Evolutionary conservation across 495 filamentous ascomycete species (phyloP).

Genomic region (Hyaloscypha bicolor): DNA sequence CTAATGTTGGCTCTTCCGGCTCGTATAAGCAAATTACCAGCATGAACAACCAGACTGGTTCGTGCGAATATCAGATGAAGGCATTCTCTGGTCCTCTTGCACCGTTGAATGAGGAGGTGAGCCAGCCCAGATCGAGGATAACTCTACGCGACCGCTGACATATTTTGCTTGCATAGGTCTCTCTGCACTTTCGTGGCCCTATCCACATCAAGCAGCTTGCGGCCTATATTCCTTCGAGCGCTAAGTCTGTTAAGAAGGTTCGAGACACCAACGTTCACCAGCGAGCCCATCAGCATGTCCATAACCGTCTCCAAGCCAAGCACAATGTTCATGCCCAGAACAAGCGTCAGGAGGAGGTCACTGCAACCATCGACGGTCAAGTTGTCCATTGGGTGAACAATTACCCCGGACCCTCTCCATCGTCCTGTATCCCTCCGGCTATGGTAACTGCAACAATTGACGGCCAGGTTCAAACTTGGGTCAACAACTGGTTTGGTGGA

Average conservation of each 20-base stretch:
- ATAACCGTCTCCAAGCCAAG: slow-evolving; percentile 39
- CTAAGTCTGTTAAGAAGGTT: slow-evolving; percentile 32
- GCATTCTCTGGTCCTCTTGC: slow-evolving; percentile 59
- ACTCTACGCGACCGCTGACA: neutral
- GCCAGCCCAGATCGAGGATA: slow-evolving; percentile 25
- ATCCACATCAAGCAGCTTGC: slow-evolving; percentile 63
- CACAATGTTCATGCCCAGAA: slow-evolving; percentile 19
- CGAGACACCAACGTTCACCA: slow-evolving; percentile 35
- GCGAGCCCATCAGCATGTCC: slow-evolving; percentile 36
- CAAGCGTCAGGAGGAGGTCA: slow-evolving; percentile 47
- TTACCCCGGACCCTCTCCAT: slow-evolving; percentile 45
- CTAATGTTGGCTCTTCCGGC: slow-evolving; percentile 56
- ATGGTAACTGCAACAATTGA: slow-evolving; percentile 63
- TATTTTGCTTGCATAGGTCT: slow-evolving; percentile 48
- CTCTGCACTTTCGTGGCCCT: slow-evolving; percentile 71
- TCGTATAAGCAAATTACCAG: slow-evolving; percentile 58
- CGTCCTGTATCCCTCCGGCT: slow-evolving; percentile 10
- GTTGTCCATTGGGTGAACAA: slow-evolving; percentile 66
- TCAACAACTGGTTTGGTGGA: slow-evolving; percentile 60
- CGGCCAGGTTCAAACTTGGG: slow-evolving; percentile 62
- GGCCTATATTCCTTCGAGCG: slow-evolving; percentile 53
- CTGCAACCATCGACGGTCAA: slow-evolving; percentile 64
- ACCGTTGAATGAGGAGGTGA: slow-evolving; percentile 69
- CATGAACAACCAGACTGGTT: slow-evolving; percentile 56
- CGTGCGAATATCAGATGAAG: slow-evolving; percentile 50